A percentile compares a stretch with the other conserved stretches of the same genome.
Evolutionary conservation across 2,329 filamentous ascomycete genomes (phyloP).

Genomic region (Cytospora chrysosperma): DNA sequence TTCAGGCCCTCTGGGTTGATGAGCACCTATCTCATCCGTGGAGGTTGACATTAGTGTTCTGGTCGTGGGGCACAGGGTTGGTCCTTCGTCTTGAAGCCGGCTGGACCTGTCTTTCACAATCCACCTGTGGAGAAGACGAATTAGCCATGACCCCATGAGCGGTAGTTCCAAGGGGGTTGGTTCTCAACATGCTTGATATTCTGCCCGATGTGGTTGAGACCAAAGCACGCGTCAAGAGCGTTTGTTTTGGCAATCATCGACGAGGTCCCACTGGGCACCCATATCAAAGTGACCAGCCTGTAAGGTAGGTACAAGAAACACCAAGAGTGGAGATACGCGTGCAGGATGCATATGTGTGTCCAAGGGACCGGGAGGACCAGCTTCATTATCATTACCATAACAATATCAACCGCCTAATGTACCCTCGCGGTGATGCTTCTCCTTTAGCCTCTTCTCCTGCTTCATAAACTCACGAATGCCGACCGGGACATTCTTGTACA

Average conservation of each 20-base stretch:
- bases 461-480: slow-evolving; percentile 97
- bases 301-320: neutral
- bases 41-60: no score
- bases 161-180: no score
- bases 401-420: slow-evolving; percentile 41
- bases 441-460: slow-evolving; percentile 85
- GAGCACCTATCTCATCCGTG: no score
- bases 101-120: no score
- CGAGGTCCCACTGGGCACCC: neutral
- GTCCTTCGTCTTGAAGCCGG: no score
- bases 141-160: no score
- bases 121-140: no score
- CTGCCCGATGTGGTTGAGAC: neutral
- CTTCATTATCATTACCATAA: slow-evolving; percentile 7
- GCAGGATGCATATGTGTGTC: neutral
- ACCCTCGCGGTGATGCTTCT: slow-evolving; percentile 65
- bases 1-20: no score
- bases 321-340: neutral
- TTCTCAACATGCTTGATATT: no score
- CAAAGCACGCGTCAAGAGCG: neutral
- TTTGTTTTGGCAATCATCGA: neutral
- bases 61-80: no score
- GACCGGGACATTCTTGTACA: slow-evolving; percentile 81
- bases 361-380: neutral
- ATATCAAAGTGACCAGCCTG: neutral